A percentile compares a stretch with the other conserved stretches of the same genome.
Evolutionary conservation across 139 green algal species (phyloP).

Genomic region (Coelastrella sp.): DNA sequence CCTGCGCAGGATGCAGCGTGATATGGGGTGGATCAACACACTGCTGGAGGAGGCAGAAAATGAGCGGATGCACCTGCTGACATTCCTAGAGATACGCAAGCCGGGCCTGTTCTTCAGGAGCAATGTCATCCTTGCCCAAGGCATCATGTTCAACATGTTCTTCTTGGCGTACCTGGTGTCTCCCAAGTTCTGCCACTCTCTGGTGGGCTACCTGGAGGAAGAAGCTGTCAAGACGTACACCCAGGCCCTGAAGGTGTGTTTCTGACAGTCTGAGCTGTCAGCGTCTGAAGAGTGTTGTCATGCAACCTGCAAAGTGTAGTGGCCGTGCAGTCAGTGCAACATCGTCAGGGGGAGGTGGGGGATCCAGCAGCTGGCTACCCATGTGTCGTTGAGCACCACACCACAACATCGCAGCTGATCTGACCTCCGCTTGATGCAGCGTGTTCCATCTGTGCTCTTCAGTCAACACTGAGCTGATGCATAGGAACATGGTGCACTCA

Average conservation of each 20-base stretch:
- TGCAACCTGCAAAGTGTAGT: neutral
- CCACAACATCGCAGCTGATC: no score
- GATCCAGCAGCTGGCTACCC: no score
- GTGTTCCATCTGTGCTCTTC: no score
- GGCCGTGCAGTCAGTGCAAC: neutral
- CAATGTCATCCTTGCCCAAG: conserved; percentile 84
- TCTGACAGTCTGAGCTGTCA: neutral
- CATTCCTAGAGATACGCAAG: conserved; percentile 90
- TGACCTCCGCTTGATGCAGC: no score
- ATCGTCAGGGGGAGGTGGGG: no score
- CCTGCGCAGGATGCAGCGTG: conserved; percentile 84
- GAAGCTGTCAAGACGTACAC: conserved; percentile 97
- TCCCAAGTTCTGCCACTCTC: conserved; percentile 82
- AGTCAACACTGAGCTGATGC: no score
- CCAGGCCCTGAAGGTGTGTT: conserved; percentile 65
- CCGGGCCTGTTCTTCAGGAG: conserved; percentile 77
- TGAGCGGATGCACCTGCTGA: conserved; percentile 96
- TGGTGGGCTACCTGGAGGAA: conserved; percentile 97
- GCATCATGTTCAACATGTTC: conserved; percentile 93
- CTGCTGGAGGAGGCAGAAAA: conserved; percentile 98
- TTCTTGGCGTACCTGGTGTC: conserved; percentile 86
- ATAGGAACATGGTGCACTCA: no score
- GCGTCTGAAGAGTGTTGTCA: neutral
- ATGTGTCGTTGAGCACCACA: no score
- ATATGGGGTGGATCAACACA: conserved; percentile 91